Evolutionary conservation across 192 early-diverging fungal genomes (phyloP), one percentile per base, ranked within the genome.

Genomic region (Cetraspora pellucida): DNA sequence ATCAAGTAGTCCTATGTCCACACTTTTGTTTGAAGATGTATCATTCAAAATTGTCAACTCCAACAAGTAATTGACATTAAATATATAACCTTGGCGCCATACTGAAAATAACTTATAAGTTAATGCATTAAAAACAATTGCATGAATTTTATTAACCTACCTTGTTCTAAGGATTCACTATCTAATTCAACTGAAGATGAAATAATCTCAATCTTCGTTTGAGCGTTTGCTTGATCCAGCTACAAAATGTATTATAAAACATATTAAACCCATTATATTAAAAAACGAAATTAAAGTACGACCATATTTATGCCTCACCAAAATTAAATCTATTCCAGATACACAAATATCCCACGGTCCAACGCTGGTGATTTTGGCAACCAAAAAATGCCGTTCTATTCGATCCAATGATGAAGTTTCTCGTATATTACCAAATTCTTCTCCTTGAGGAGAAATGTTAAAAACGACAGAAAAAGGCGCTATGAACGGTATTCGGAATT

Each of bases 381-480:
- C 69, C 16, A 89, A 50, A 45, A 80, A 61, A 59, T 78, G 77
- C 17, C 31, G 61, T 54, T 88, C 84, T 63, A 75, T 0, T 72
- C 78, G 25, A 79, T 77, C 44, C 72, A 49, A 19, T 65, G 77
- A 66, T 70, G 69, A 19, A 50, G 50, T 46, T 74, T 45, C 46
- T 71, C n/a, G 17, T 72, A 61, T 8, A 68, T 61, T n/a, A 47
- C 10, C 52, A 79, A 43, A 52, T 54, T 30, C 14, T 66, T 65
- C 31, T 23, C 44, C 11, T 73, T 61, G 37, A 79, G 79, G 19
- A 72, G 79, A 49, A 67, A 65, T 78, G 47, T 82, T 79, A 64
- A 87, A 90, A 6, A 78, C 65, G 2, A 81, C 77, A 44, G 85
- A 84, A 81, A 92, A 92, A 10, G 89, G 86, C 1, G 75, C 67